These are phyloP conservation scores for Murraya paniculata DNA, from an alignment of 345 rosid species.

Conservation along the genomic window DNA sequence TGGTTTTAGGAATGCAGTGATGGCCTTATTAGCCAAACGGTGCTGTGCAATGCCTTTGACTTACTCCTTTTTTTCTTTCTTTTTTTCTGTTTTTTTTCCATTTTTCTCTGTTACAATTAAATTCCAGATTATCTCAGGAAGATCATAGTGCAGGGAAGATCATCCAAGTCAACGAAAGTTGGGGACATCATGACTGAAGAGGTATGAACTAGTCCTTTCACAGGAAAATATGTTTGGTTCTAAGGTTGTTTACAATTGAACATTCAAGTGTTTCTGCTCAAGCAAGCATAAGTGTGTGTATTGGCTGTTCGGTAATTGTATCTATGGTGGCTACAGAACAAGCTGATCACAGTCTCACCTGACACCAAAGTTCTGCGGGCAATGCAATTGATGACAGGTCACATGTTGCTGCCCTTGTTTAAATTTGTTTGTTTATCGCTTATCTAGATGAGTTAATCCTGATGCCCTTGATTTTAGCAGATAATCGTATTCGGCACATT, in stretches of 20 bases:
- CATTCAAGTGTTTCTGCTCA: background rate
- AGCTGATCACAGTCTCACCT: constrained; percentile 90
- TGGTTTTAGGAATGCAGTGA: background rate
- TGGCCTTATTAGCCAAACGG: background rate
- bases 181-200: constrained; percentile 99
- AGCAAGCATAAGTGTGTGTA: background rate
- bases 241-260: background rate
- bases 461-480: constrained; percentile 37
- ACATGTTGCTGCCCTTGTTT: background rate
- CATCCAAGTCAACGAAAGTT: constrained; percentile 96
- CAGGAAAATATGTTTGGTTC: background rate
- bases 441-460: background rate
- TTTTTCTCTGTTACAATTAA: background rate
- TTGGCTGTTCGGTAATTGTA: background rate
- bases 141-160: constrained; percentile 97
- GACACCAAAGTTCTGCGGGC: constrained; percentile 92
- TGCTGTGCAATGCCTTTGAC: background rate
- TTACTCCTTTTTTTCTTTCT: background rate
- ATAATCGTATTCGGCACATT: constrained; percentile 94
- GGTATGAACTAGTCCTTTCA: constrained; percentile 37
- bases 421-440: background rate
- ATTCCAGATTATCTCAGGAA: constrained; percentile 84
- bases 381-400: constrained; percentile 99
- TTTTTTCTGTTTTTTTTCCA: too few relatives aligned
- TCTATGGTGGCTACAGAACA: constrained; percentile 52